phyloP scores from a whole-genome alignment of 371 early-diverging fungal genomes.

The Circinella minor region DNA sequence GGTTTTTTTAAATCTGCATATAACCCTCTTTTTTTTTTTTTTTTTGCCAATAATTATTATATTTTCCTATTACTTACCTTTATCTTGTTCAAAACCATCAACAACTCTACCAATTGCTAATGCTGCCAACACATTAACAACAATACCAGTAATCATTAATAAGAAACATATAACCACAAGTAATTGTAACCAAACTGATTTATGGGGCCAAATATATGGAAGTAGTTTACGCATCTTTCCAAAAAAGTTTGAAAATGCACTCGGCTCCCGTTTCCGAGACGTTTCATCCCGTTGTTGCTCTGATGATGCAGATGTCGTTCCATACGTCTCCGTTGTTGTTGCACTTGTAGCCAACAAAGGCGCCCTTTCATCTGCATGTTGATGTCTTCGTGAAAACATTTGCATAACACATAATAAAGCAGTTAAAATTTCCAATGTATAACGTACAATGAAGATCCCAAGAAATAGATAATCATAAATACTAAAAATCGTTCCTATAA shows the following conservation, averaged over 20 bases:
- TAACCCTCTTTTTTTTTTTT: too few relatives aligned
- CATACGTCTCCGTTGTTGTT: slow-evolving; percentile 18
- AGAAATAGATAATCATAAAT: slow-evolving; percentile 34
- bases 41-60: too few relatives aligned
- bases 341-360: slow-evolving; percentile 9
- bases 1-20: too few relatives aligned
- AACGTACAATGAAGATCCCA: slow-evolving; percentile 36
- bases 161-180: slow-evolving; percentile 72
- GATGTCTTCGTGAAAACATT: slow-evolving; percentile 27
- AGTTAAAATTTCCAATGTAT: slow-evolving; percentile 26
- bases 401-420: slow-evolving; percentile 28
- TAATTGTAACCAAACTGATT: slow-evolving; percentile 64
- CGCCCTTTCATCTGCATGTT: slow-evolving; percentile 12
- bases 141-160: slow-evolving; percentile 71
- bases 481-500: slow-evolving; percentile 34
- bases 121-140: slow-evolving; percentile 84
- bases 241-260: slow-evolving; percentile 47
- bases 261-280: slow-evolving; percentile 14
- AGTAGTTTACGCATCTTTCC: slow-evolving; percentile 65
- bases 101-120: slow-evolving; percentile 80
- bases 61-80: slow-evolving; percentile 23
- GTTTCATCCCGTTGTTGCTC: neutral
- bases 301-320: slow-evolving; percentile 13
- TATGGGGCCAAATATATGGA: slow-evolving; percentile 90
- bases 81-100: slow-evolving; percentile 54